Evolutionary conservation across 371 early-diverging fungal species (phyloP).

Genomic region (Mucor lusitanicus): DNA sequence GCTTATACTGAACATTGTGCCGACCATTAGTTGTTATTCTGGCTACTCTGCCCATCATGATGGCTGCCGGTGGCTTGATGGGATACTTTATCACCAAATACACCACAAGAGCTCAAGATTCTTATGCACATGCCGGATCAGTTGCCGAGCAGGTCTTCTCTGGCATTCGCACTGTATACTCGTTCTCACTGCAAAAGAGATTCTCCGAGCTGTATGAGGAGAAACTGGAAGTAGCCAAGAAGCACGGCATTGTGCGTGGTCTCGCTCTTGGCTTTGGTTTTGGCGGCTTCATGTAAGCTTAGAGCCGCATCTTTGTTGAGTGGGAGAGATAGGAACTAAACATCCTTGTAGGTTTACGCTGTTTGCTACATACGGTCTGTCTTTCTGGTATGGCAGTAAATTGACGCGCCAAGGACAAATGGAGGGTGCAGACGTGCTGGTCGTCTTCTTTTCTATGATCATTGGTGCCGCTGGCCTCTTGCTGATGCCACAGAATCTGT

Average conservation of each 20-base stretch:
- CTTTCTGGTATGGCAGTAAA: constrained; percentile 80
- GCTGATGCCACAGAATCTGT: constrained; percentile 55
- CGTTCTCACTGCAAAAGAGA: constrained; percentile 82
- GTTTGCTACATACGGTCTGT: constrained; percentile 69
- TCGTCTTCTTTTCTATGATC: constrained; percentile 73
- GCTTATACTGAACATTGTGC: not conserved
- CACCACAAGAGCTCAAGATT: constrained; percentile 36
- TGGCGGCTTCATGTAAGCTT: constrained; percentile 26
- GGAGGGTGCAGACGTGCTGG: constrained; percentile 55
- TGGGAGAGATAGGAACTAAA: not conserved
- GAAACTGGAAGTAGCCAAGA: constrained; percentile 56
- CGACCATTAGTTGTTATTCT: constrained; percentile 59
- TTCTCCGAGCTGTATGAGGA: constrained; percentile 63
- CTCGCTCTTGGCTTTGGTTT: constrained; percentile 56
- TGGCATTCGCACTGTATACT: constrained; percentile 84
- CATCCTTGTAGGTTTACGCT: constrained; percentile 58
- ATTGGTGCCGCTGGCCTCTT: constrained; percentile 56
- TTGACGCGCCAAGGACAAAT: constrained; percentile 54
- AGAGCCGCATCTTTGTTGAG: too few relatives aligned
- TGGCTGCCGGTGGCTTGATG: constrained; percentile 61
- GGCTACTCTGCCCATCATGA: constrained; percentile 69
- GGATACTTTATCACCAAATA: constrained; percentile 66
- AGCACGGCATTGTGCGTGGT: constrained; percentile 58
- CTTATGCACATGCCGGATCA: constrained; percentile 51
- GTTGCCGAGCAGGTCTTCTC: constrained; percentile 72